Base-by-base conservation (phyloP, 2,329 filamentous ascomycete genomes). In the Lecanicillium sp. region DNA sequence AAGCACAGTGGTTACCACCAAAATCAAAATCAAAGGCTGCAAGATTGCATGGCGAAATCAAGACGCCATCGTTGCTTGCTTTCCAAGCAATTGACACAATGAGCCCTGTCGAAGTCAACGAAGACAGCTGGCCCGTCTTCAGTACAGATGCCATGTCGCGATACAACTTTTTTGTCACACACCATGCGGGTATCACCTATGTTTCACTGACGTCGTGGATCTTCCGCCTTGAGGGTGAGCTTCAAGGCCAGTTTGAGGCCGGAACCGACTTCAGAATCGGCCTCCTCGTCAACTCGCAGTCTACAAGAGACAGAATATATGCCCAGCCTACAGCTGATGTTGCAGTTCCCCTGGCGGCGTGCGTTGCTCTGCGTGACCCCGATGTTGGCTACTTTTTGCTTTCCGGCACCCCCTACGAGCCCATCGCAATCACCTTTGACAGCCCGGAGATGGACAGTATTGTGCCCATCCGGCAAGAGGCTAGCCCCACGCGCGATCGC, bases 1-100 rank as follows among this genome's bases (percentile, higher is more conserved):
- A 81, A 52, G 78, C 78, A n/a, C 73, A 80, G 51, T 82, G 78
- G 78, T 59, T 82, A 15, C 75, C 75, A 1, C 73, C 74, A 6
- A 73, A 68, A 41, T 65, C 62, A 49, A 78, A 70, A 48, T 65
- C 64, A 2, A 72, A 63, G 48, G 44, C 63, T 28, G 56, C 59
- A n/a, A 59, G 62, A 9, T 52, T 67, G 9, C 45, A 59, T 14
- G 59, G 59, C 2, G 54, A 60, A 11, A 47, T 54, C 2, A 60
- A 65, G 1, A 52, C 64, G 3, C 71, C 72, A 3, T 64, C 68
- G 1, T 61, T 82, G 9, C 59, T 80, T 18, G 74, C 73, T 0
- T 80, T 80, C 51, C 75, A 82, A 48, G 73, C 73, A 20, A 65
- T 82, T 38, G 78, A 81, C 46, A 76, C 74, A 4, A 67, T 78